Evolutionary conservation across 2,329 filamentous ascomycete species (phyloP).

Genomic region (Leptographium galeiforme): DNA sequence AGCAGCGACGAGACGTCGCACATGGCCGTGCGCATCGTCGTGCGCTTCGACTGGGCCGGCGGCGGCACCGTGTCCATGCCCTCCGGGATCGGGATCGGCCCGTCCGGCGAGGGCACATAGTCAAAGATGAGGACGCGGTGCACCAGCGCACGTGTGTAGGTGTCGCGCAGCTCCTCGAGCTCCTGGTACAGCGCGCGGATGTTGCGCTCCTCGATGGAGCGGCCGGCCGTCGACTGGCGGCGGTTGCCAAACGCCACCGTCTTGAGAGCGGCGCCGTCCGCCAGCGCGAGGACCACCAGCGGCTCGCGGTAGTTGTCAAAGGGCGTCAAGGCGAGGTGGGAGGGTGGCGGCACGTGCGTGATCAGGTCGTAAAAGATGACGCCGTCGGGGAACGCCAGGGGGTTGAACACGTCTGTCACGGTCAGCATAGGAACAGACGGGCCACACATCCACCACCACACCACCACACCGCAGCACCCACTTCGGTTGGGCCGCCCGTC

Average conservation of each 20-base stretch:
- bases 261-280: slow-evolving; percentile 62
- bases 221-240: slow-evolving; percentile 37
- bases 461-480: slow-evolving; percentile 31
- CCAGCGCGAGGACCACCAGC: slow-evolving; percentile 69
- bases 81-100: slow-evolving; percentile 44
- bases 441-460: no score
- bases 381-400: slow-evolving; percentile 73
- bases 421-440: neutral
- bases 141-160: slow-evolving; percentile 62
- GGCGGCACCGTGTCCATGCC: slow-evolving; percentile 61
- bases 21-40: slow-evolving; percentile 71
- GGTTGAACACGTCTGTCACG: slow-evolving; percentile 75
- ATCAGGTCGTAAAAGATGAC: slow-evolving; percentile 80
- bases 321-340: slow-evolving; percentile 66
- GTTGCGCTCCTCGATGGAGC: slow-evolving; percentile 41
- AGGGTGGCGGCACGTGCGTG: slow-evolving; percentile 64
- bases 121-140: slow-evolving; percentile 76
- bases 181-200: slow-evolving; percentile 50
- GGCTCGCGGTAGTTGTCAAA: slow-evolving; percentile 87
- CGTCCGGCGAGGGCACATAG: slow-evolving; percentile 36
- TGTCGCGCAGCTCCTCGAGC: slow-evolving; percentile 56
- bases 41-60: slow-evolving; percentile 52
- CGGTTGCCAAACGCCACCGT: slow-evolving; percentile 36
- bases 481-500: slow-evolving; percentile 77
- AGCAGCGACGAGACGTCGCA: slow-evolving; percentile 64